Evolutionary conservation across 2,329 filamentous ascomycete species (phyloP), one percentile per base, ranked within the genome.

Genomic region (Fusarium buharicum): DNA sequence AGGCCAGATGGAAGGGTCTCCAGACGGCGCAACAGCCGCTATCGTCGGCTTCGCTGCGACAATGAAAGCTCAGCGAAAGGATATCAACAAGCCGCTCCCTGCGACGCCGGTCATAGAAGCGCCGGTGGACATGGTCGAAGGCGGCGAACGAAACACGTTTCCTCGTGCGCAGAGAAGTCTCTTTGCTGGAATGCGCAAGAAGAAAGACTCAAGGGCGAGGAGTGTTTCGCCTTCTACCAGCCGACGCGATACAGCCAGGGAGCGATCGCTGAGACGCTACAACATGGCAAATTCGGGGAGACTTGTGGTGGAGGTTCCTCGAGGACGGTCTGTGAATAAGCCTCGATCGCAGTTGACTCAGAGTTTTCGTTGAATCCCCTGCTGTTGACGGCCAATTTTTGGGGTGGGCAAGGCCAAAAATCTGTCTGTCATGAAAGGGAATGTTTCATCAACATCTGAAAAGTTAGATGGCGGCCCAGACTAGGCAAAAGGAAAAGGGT

Each of bases 1-100:
- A 24, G 74, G 74, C 36, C 74, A 76, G 52, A 64, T 73, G 20
- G 64, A 68, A 38, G 50, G 63, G 36, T 66, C 58, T 6, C 71
- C 72, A 14, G 54, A 61, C 10, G 67, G 66, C n/a, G 72, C 68
- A 14, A 55, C 63, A 16, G 48, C 50, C 12, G 73, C 73, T 27
- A 68, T 74, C 20, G 53, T 74, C 41, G 67, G 70, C 27, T 66
- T 74, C 24, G 71, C 69, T 5, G 48, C 27, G 5, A 60, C 44
- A 3, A 46, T 61, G 18, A 50, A 48, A 6, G 13, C 38, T 9
- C 66, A 64, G 33, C 41, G 34, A 30, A 44, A 12, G 5, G 48
- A 50, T 31, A 59, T 73, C 22, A 65, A 28, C 45, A 75, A 75
- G 16, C 73, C 73, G 0, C 66, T 74, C 3, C 73, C 73, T 3